Percentiles rank a stretch among this genome's conserved stretches.
Conservation (phyloP, 176 grass and related monocot species). For the Raddia guianensis region DNA sequence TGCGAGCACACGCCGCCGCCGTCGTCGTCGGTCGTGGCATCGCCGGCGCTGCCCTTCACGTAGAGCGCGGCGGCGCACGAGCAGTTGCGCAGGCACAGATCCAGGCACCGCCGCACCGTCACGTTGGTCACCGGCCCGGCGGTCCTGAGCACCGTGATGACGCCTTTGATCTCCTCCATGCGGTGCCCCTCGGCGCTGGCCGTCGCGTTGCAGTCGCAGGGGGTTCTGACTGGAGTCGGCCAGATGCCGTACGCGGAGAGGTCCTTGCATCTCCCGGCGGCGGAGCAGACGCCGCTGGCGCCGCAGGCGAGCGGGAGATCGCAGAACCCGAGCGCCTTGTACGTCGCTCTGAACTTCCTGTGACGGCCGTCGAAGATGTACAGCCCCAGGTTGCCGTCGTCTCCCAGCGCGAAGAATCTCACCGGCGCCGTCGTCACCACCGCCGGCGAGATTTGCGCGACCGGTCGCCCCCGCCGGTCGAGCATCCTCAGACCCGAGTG, state of each 20-base stretch:
- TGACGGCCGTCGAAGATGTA: not conserved
- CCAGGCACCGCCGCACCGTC: conserved; percentile 38
- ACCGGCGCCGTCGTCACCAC: conserved; percentile 7
- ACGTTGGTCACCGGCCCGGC: conserved; percentile 12
- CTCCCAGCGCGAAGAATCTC: conserved; percentile 41
- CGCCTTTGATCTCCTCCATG: conserved; percentile 41
- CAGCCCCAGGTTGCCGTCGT: conserved; percentile 44
- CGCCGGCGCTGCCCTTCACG: not conserved
- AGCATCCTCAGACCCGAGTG: conserved; percentile 34
- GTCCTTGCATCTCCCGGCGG: conserved; percentile 40
- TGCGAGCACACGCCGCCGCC: conserved; percentile 37
- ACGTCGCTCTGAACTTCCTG: conserved; percentile 34
- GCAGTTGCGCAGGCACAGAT: conserved; percentile 14
- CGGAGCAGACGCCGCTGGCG: conserved; percentile 34
- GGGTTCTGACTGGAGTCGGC: not conserved
- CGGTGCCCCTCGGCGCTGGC: not conserved
- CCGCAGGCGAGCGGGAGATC: conserved; percentile 48
- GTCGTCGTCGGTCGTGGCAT: not conserved
- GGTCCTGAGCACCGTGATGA: conserved; percentile 41
- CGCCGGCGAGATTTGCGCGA: conserved; percentile 34
- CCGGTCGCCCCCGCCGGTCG: not conserved
- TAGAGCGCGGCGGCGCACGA: conserved; percentile 47
- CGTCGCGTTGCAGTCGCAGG: conserved; percentile 33
- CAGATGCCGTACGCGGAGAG: conserved; percentile 26
- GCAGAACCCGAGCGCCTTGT: conserved; percentile 41